These are phyloP conservation scores for Erodium chrysanthum DNA, from an alignment of 441 rosid genomes.

Conservation along the genomic window DNA sequence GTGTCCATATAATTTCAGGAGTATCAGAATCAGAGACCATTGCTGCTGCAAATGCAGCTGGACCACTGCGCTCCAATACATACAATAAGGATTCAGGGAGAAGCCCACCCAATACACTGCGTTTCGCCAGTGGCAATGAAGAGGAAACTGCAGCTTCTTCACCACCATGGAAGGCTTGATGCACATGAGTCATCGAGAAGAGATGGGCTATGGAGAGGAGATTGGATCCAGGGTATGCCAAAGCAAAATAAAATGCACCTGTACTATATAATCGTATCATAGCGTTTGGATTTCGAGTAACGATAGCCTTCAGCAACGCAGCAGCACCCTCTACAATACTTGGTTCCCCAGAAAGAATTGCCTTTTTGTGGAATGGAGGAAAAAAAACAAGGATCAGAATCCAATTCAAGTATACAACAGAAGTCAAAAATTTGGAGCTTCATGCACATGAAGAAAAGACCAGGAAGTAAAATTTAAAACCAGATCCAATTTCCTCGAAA, in stretches of 20 bases:
- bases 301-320: slow-evolving; percentile 83
- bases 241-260: slow-evolving; percentile 95
- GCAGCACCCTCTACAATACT: slow-evolving; percentile 94
- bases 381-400: neutral
- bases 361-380: slow-evolving; percentile 32
- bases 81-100: slow-evolving; percentile 94
- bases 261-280: slow-evolving; percentile 95
- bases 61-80: slow-evolving; percentile 97
- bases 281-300: slow-evolving; percentile 98
- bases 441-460: neutral
- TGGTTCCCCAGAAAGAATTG: slow-evolving; percentile 96
- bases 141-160: slow-evolving; percentile 99
- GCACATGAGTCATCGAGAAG: slow-evolving; percentile 88
- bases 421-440: neutral
- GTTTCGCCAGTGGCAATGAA: slow-evolving; percentile 91
- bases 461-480: neutral
- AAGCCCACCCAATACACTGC: slow-evolving; percentile 98
- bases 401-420: neutral
- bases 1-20: slow-evolving; percentile 99
- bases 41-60: slow-evolving; percentile 95
- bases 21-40: slow-evolving; percentile 99
- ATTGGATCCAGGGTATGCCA: slow-evolving; percentile 98
- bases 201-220: slow-evolving; percentile 85
- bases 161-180: slow-evolving; percentile 99
- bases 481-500: neutral